Base-by-base conservation (phyloP, 208 protist species). In the Leishmania arabica region DNA sequence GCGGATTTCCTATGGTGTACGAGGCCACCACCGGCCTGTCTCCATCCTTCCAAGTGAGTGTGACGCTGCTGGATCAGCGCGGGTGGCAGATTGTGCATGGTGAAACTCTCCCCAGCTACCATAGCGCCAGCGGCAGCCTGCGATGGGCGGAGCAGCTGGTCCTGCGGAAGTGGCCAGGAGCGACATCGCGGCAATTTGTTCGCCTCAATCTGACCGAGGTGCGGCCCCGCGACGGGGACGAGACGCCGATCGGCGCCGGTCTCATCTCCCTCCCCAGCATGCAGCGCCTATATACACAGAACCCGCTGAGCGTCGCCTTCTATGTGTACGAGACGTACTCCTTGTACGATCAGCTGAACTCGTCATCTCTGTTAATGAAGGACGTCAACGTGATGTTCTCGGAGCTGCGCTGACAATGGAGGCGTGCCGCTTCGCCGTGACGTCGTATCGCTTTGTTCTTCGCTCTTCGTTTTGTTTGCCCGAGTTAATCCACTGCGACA, bases 321-420 rank as follows among this genome's bases (percentile, higher is more conserved):
- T 93, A 95, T 86, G 94, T 97, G 9, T 97, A 97, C 81, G 94
- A 97, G 84, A 97, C 92, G 17, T 97, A 96, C 85, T 96, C 92
- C 37, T 79, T 95, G 77, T 97, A 97, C 86, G 94, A 97, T 72
- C 85, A 93, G 62, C 82, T 97, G 45, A 93, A 91, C 86, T 92
- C 91, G 21, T 90, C 94, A 40, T 95, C 90, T 70, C 80, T 97
- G 62, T 76, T 97, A 8, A 96, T 97, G 92, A 96, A 91, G 75
- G 90, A 94, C 69, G 90, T 93, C 34, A 92, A 89, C 78, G 86
- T 97, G 31, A 88, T 92, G 24, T 97, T 97, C 72, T 94, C 89
- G 1, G 89, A 95, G 66, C 78, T 94, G 74, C 83, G 86, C 19
- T 94, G 79, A 77, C 45, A 31, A 19, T 37, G 1, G 72, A 45